Conservation (phyloP, 768 basidiomycete genomes). For the Ramaria sp. region DNA sequence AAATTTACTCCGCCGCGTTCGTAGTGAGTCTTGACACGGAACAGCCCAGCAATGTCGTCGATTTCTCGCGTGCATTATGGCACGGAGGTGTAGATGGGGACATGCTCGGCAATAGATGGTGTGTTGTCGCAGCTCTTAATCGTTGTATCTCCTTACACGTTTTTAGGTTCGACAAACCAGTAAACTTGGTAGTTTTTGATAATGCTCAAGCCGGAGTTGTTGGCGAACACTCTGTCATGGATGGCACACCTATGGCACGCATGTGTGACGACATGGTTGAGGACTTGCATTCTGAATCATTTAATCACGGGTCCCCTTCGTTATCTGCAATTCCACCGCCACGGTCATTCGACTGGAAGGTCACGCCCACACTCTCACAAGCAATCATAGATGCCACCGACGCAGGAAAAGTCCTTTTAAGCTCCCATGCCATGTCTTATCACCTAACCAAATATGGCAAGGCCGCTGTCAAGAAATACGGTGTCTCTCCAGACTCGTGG, state of each 20-base stretch:
- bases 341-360: conserved; percentile 50
- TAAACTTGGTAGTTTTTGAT: conserved; percentile 78
- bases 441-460: conserved; percentile 73
- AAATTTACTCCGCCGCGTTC: conserved; percentile 81
- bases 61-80: conserved; percentile 68
- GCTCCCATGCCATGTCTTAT: conserved; percentile 53
- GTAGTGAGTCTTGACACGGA: conserved; percentile 66
- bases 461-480: conserved; percentile 72
- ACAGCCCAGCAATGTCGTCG: conserved; percentile 40
- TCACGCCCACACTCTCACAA: conserved; percentile 28
- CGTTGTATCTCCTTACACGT: neutral
- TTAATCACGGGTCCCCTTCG: conserved; percentile 43
- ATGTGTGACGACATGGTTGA: conserved; percentile 61
- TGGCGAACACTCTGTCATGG: conserved; percentile 92
- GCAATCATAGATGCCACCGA: conserved; percentile 49
- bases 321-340: conserved; percentile 21
- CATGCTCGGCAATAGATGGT: conserved; percentile 31
- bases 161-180: conserved; percentile 74
- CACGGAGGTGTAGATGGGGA: conserved; percentile 53
- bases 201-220: conserved; percentile 75
- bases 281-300: conserved; percentile 44
- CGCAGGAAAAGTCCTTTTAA: conserved; percentile 45
- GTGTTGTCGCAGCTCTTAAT: neutral
- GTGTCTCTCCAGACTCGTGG: conserved; percentile 92
- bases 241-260: conserved; percentile 73